Percentiles rank a stretch among this genome's conserved stretches.
These are phyloP conservation scores for Mercurialis annua DNA, from an alignment of 345 rosid genomes.

Conservation along the genomic window DNA sequence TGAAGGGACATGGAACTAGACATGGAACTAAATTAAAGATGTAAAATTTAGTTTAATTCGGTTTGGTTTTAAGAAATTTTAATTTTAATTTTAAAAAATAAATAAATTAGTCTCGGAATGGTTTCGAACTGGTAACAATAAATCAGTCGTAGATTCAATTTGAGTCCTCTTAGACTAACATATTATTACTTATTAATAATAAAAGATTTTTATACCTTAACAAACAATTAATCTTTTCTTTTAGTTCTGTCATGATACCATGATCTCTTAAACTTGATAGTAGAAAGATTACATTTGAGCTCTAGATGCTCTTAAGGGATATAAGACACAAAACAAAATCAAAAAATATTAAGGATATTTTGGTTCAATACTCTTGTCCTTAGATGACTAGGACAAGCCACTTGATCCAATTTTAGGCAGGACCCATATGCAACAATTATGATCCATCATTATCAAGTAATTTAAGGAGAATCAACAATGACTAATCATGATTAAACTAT, in stretches of 20 bases:
- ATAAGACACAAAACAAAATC: not conserved
- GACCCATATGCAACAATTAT: not conserved
- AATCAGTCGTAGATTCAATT: too few species aligned
- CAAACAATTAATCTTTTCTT: not conserved
- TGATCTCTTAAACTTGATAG: not conserved
- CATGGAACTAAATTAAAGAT: too few species aligned
- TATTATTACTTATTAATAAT: not conserved
- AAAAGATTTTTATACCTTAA: too few species aligned
- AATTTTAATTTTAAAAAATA: too few species aligned
- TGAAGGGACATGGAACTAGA: too few species aligned
- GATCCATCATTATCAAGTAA: not conserved
- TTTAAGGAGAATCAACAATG: not conserved
- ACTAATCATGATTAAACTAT: not conserved
- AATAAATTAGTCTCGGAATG: too few species aligned
- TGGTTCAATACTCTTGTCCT: not conserved
- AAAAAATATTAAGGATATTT: not conserved
- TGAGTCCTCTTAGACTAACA: not conserved
- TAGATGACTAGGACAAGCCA: not conserved
- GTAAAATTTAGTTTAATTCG: too few species aligned
- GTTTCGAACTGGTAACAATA: too few species aligned
- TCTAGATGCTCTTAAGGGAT: not conserved
- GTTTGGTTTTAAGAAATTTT: too few species aligned
- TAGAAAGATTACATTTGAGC: not conserved
- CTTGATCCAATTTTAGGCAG: not conserved
- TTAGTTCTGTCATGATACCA: too few species aligned